These are phyloP conservation scores for Cavenderia fasciculata DNA, from an alignment of 78 protist species.

Conservation along the genomic window DNA sequence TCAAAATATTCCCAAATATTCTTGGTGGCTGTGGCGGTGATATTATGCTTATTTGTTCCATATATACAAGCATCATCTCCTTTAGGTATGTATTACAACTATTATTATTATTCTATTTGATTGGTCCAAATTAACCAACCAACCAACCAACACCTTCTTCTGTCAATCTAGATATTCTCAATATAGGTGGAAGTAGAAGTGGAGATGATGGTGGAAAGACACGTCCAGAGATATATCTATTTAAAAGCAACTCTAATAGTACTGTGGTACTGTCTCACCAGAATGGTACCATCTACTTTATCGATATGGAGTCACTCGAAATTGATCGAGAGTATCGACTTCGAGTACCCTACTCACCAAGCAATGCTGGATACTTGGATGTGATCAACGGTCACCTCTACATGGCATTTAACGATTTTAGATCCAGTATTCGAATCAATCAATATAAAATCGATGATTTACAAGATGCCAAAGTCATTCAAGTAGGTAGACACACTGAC, in stretches of 20 bases:
- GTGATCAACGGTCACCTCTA: slow-evolving; percentile 2
- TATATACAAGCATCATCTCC: too few species aligned
- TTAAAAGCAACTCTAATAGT: slow-evolving; percentile 1
- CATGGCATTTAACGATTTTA: not conserved
- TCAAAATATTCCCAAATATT: too few species aligned
- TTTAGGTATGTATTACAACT: too few species aligned
- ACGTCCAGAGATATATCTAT: too few species aligned
- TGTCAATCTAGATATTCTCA: too few species aligned
- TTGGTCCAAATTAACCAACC: too few species aligned
- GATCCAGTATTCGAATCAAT: not conserved
- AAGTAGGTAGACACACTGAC: not conserved
- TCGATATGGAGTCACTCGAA: not conserved
- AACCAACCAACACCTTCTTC: too few species aligned
- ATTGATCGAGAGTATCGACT: not conserved
- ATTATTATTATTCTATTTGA: too few species aligned
- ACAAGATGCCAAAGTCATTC: not conserved
- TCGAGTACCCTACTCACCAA: not conserved
- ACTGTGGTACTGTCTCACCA: not conserved
- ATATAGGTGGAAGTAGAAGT: too few species aligned
- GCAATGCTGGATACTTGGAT: slow-evolving; percentile 15
- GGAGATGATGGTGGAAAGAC: too few species aligned
- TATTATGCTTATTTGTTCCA: too few species aligned
- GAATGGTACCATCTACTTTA: not conserved
- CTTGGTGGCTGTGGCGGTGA: too few species aligned
- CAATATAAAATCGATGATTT: slow-evolving; percentile 1